These are phyloP conservation scores for Leptographium flavum DNA, from an alignment of 2,329 filamentous ascomycete genomes.

Conservation along the genomic window DNA sequence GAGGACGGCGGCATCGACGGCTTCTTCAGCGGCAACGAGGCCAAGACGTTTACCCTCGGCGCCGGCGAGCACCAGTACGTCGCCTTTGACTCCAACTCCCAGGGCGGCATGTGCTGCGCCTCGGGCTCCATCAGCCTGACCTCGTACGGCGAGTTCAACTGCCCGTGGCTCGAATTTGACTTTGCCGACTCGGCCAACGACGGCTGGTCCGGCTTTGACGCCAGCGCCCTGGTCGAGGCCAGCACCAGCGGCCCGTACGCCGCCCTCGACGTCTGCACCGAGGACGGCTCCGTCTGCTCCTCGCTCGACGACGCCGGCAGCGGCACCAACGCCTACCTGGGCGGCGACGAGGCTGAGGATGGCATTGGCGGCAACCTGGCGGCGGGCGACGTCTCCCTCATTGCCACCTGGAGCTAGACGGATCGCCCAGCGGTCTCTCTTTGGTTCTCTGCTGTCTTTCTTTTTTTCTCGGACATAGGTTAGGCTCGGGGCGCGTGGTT, in stretches of 20 bases:
- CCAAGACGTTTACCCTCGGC: constrained; percentile 26
- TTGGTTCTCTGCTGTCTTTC: background rate
- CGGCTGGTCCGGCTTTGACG: constrained; percentile 36
- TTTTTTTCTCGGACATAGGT: background rate
- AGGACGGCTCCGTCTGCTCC: constrained; percentile 16
- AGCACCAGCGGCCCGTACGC: constrained; percentile 20
- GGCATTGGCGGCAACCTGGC: constrained; percentile 21
- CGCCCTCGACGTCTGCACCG: constrained; percentile 25
- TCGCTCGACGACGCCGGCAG: constrained; percentile 17
- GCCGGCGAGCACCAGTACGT: constrained; percentile 24
- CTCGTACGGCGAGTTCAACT: constrained; percentile 24
- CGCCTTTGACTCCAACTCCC: constrained; percentile 30
- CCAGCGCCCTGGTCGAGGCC: constrained; percentile 32
- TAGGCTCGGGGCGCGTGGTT: background rate
- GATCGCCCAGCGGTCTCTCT: background rate
- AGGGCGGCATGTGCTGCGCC: constrained; percentile 33
- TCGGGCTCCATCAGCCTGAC: constrained; percentile 20
- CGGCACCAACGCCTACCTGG: constrained; percentile 20
- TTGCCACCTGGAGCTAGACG: constrained; percentile 9
- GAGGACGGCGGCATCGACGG: constrained; percentile 28
- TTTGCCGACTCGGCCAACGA: constrained; percentile 28
- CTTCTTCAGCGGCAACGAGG: constrained; percentile 27
- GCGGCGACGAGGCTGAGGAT: constrained; percentile 18
- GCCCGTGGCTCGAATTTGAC: constrained; percentile 37
- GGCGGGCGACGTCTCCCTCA: constrained; percentile 11